A percentile compares a stretch with the other conserved stretches of the same genome.
phyloP scores from a whole-genome alignment of 2,329 filamentous ascomycete genomes.

The Aspergillus sp. region DNA sequence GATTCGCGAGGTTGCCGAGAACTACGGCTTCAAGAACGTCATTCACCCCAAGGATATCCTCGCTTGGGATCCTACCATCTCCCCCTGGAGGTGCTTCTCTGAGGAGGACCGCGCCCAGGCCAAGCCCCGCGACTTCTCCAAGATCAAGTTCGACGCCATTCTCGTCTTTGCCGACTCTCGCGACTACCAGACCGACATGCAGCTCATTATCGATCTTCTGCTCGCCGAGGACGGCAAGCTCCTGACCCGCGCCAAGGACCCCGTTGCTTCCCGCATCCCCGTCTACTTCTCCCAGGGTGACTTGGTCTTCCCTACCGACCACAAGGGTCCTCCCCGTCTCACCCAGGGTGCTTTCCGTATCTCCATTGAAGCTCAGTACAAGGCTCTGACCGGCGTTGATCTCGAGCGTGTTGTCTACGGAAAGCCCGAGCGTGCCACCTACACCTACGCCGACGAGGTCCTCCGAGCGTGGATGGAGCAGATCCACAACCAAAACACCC shows the following conservation, averaged over 20 bases:
- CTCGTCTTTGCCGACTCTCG: slow-evolving; percentile 75
- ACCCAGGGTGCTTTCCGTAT: slow-evolving; percentile 78
- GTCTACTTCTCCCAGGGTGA: slow-evolving; percentile 75
- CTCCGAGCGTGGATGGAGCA: slow-evolving; percentile 75
- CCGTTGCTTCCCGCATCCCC: slow-evolving; percentile 68
- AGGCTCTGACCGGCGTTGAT: slow-evolving; percentile 68
- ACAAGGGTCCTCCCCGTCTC: slow-evolving; percentile 68
- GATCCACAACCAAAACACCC: slow-evolving; percentile 71
- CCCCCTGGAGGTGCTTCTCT: slow-evolving; percentile 70
- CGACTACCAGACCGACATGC: slow-evolving; percentile 75
- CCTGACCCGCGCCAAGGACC: slow-evolving; percentile 68
- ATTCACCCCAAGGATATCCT: slow-evolving; percentile 75
- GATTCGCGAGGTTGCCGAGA: slow-evolving; percentile 73
- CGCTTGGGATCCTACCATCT: slow-evolving; percentile 70
- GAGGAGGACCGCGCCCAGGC: slow-evolving; percentile 70
- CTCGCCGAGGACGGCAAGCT: slow-evolving; percentile 70
- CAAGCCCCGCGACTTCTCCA: slow-evolving; percentile 71
- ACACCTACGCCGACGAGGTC: slow-evolving; percentile 77
- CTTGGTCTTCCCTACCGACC: slow-evolving; percentile 66
- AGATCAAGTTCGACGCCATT: slow-evolving; percentile 74
- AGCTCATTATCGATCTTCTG: slow-evolving; percentile 75
- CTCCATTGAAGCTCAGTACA: slow-evolving; percentile 69
- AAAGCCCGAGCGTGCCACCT: slow-evolving; percentile 75
- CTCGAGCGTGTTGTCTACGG: slow-evolving; percentile 77
- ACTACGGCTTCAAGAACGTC: slow-evolving; percentile 75